phyloP scores from a whole-genome alignment of 129 eudicot genomes.

The Pulicaria dysenterica region DNA sequence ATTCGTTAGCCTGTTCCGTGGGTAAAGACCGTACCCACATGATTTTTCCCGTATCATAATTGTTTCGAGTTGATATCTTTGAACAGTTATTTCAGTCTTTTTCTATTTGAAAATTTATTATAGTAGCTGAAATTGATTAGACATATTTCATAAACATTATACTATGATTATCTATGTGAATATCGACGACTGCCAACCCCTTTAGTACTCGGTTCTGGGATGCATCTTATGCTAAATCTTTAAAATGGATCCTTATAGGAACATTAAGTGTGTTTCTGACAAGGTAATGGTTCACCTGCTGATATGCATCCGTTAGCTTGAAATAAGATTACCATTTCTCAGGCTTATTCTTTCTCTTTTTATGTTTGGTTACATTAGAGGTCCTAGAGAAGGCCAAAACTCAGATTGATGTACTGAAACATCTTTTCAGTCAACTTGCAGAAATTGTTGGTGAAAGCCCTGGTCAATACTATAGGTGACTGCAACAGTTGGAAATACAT shows the following conservation, averaged over 20 bases:
- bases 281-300: neutral
- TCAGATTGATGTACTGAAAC: conserved; percentile 62
- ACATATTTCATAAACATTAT: neutral
- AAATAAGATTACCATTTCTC: neutral
- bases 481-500: conserved; percentile 6
- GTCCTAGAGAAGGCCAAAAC: conserved; percentile 71
- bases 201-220: neutral
- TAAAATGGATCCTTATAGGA: neutral
- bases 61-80: neutral
- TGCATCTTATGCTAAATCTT: conserved; percentile 6
- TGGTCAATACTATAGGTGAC: conserved; percentile 83
- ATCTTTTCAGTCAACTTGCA: conserved; percentile 55
- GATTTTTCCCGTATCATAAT: neutral
- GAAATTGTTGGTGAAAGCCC: conserved; percentile 76
- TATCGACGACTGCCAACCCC: neutral
- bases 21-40: neutral
- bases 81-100: too few species aligned
- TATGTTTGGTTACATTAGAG: conserved; percentile 43
- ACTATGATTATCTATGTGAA: conserved; percentile 2
- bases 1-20: neutral
- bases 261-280: neutral
- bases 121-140: too few species aligned
- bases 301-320: neutral
- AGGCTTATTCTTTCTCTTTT: neutral
- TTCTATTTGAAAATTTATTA: too few species aligned